Evolutionary conservation across 768 basidiomycete genomes (phyloP), one percentile per base, ranked within the genome.

Genomic region (Trichaptum fuscoviolaceum): DNA sequence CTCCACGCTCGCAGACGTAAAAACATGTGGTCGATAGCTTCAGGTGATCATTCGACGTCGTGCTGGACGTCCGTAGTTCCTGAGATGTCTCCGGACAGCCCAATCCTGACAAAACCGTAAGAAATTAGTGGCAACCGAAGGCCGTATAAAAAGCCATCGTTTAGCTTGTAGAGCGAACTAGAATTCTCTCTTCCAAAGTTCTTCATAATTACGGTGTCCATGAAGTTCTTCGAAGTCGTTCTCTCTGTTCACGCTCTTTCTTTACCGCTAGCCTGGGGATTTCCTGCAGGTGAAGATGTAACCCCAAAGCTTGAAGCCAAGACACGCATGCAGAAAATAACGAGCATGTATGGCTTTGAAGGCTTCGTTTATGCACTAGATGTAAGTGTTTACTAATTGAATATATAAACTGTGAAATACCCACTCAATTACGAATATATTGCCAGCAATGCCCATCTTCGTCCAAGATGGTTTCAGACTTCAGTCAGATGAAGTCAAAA

Each of bases 321-420:
- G 59, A 25, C 59, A 9, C 59, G 59, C 10, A 61, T 61, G 24
- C 59, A 61, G 15, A 25, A 25, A 17, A 61, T 61, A 12, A 61
- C 24, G 3, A 61, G 30, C 59, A 61, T 61, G 59, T 61, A 61
- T 61, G 59, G 25, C 15, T 61, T 61, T 23, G 24, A 25, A 25
- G 59, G 59, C 23, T 61, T 61, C 15, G 59, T 61, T 17, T 61
- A 61, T 17, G 59, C 59, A 18, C 24, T 61, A 9, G 30, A 61
- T 61, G 59, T 61, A 25, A 25, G 59, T 24, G 12, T 2, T 24
- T 25, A 24, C 8, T 61, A 61, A 52, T 52, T 2, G 20, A 52
- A 12, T 2, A 25, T 4, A 15, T 17, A 61, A 25, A 25, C 6
- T 2, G 23, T 9, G 59, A 3, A 30, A 23, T 61, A 61, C 30